A percentile compares a stretch with the other conserved stretches of the same genome.
These are phyloP conservation scores for Pascua sp. DNA, from an alignment of 1,284 basidiomycete genomes.

Conservation along the genomic window DNA sequence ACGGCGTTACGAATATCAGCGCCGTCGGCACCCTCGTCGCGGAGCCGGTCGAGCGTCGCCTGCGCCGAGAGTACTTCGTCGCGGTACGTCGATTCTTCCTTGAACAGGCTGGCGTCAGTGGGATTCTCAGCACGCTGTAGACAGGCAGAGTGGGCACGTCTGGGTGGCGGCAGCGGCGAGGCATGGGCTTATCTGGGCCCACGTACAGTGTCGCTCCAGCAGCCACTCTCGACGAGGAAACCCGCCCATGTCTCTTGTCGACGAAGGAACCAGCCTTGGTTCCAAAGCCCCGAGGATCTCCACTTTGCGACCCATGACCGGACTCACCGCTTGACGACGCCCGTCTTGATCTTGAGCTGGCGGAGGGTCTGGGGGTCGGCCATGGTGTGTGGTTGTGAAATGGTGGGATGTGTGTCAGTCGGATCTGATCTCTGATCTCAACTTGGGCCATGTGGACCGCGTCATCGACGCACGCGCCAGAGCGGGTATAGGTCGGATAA, in stretches of 20 bases:
- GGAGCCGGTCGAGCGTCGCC: conserved; percentile 61
- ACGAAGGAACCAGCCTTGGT: no score
- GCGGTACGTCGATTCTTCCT: conserved; percentile 67
- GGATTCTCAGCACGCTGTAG: no score
- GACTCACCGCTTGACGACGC: conserved; percentile 65
- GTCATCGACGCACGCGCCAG: no score
- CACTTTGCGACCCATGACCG: neutral
- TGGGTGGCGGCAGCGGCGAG: neutral
- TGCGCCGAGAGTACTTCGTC: conserved; percentile 64
- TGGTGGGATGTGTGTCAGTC: neutral
- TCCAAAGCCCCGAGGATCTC: neutral
- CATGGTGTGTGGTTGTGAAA: conserved; percentile 17
- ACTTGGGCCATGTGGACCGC: neutral
- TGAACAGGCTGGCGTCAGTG: conserved; percentile 57
- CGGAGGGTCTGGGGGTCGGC: conserved; percentile 38
- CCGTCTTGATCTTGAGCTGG: conserved; percentile 77
- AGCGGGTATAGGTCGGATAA: no score
- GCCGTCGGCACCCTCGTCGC: conserved; percentile 64
- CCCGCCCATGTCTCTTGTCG: no score
- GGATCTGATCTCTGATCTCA: neutral
- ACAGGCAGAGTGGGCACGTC: no score
- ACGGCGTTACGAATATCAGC: conserved; percentile 80
- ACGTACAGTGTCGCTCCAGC: no score
- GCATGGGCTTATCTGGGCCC: no score
- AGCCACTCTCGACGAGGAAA: no score